phyloP scores from a whole-genome alignment of 805 yeast species.

The Priceomyces castillae region DNA sequence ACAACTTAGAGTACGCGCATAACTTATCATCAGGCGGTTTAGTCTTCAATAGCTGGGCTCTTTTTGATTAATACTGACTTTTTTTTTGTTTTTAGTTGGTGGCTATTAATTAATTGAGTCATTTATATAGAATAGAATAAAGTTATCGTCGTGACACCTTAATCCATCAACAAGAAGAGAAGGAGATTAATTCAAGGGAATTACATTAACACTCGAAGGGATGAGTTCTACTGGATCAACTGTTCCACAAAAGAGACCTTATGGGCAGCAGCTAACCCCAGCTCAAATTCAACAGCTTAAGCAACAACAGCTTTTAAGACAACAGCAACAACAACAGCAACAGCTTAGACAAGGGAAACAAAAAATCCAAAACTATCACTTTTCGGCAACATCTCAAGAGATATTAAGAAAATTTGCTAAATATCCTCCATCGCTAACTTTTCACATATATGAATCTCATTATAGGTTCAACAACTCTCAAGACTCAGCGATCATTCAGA shows the following conservation, averaged over 20 bases:
- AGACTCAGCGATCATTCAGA: slow-evolving; percentile 78
- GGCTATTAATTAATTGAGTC: background rate
- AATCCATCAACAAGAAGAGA: background rate
- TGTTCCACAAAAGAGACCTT: slow-evolving; percentile 10
- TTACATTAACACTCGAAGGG: background rate
- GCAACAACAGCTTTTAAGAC: slow-evolving; percentile 12
- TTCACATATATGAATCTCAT: slow-evolving; percentile 90
- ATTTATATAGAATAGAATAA: background rate
- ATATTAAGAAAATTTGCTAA: slow-evolving; percentile 73
- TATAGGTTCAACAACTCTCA: slow-evolving; percentile 84
- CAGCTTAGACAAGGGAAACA: slow-evolving; percentile 21
- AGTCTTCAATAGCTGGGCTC: background rate
- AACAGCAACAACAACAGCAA: slow-evolving; percentile 19
- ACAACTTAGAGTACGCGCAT: background rate
- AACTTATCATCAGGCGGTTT: background rate
- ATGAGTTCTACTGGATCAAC: slow-evolving; percentile 3
- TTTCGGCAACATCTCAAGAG: slow-evolving; percentile 69
- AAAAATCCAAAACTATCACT: slow-evolving; percentile 43
- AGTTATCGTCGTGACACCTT: background rate
- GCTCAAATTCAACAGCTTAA: slow-evolving; percentile 15
- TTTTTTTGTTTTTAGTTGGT: background rate
- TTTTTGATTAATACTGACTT: background rate
- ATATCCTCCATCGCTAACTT: slow-evolving; percentile 76
- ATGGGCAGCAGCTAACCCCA: slow-evolving; percentile 20
- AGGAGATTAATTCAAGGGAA: background rate